A percentile compares a stretch with the other conserved stretches of the same genome.
These are phyloP conservation scores for Saccharomycopsis phalli DNA, from an alignment of 1,139 yeast species.

Conservation along the genomic window DNA sequence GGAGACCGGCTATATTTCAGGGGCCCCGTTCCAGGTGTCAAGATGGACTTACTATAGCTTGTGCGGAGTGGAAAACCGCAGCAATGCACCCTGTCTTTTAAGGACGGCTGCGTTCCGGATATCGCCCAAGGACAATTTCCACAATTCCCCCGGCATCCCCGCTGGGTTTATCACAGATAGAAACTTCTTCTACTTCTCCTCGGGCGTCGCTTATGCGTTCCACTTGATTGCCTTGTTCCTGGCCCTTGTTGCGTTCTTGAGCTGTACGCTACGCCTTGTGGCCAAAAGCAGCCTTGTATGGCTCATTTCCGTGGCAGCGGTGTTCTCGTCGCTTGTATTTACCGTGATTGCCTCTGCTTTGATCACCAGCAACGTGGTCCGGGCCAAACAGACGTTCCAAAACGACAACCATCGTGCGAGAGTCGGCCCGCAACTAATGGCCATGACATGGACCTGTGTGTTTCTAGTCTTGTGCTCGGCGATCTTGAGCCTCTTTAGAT, in stretches of 20 bases:
- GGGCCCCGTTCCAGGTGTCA: constrained; percentile 36
- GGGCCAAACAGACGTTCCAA: constrained; percentile 50
- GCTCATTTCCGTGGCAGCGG: constrained; percentile 8
- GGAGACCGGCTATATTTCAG: constrained; percentile 47
- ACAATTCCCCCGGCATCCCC: constrained; percentile 38
- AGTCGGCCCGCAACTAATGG: constrained; percentile 53
- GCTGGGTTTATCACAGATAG: constrained; percentile 36
- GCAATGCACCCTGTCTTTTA: constrained; percentile 37
- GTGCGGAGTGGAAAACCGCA: constrained; percentile 43
- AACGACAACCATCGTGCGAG: constrained; percentile 38
- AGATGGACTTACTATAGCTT: constrained; percentile 69
- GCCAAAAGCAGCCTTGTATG: not conserved
- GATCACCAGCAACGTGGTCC: constrained; percentile 56
- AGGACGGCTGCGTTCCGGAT: constrained; percentile 54
- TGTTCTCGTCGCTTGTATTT: constrained; percentile 43
- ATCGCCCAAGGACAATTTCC: constrained; percentile 54
- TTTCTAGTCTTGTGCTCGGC: constrained; percentile 40
- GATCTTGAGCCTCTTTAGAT: too few relatives aligned
- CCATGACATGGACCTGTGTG: constrained; percentile 55
- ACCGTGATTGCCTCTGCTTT: constrained; percentile 49
- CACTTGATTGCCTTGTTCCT: constrained; percentile 51
- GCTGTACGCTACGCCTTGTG: constrained; percentile 23
- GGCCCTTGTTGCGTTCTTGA: constrained; percentile 39
- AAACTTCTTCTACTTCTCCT: constrained; percentile 48
- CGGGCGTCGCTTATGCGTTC: constrained; percentile 65